Percentiles rank a stretch among this genome's conserved stretches.
Conservation (phyloP, 495 filamentous ascomycete genomes). For the Talaromyces nanjingensis region DNA sequence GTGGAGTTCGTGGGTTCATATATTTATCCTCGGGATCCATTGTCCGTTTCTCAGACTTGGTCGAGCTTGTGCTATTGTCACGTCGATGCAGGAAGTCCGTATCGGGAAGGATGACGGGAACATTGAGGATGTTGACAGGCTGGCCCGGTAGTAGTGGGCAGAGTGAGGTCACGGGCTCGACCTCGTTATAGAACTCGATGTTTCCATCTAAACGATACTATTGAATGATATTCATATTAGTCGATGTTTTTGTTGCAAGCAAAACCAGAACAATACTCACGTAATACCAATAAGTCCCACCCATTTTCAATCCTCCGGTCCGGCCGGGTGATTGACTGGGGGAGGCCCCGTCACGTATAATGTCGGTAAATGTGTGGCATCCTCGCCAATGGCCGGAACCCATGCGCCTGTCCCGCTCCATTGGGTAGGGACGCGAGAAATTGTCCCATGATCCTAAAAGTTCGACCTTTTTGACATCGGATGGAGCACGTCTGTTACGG, state of each 20-base stretch:
- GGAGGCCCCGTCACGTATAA: constrained; percentile 69
- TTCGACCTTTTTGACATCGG: constrained; percentile 63
- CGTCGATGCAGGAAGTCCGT: constrained; percentile 28
- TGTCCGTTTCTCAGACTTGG: constrained; percentile 51
- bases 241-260: background rate
- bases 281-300: constrained; percentile 91
- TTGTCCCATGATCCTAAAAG: constrained; percentile 93
- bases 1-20: constrained; percentile 57
- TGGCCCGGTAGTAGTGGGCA: constrained; percentile 87
- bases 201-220: constrained; percentile 77
- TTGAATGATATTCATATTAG: constrained; percentile 4
- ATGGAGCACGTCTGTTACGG: constrained; percentile 51
- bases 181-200: constrained; percentile 63
- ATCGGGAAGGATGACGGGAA: constrained; percentile 61
- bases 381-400: constrained; percentile 73
- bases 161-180: constrained; percentile 62
- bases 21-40: constrained; percentile 76
- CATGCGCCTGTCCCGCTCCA: constrained; percentile 67
- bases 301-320: constrained; percentile 80
- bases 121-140: constrained; percentile 70
- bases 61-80: constrained; percentile 29
- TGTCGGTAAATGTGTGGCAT: constrained; percentile 76
- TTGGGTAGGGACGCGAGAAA: constrained; percentile 66
- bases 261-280: constrained; percentile 40
- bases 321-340: constrained; percentile 47